Conservation (phyloP, 2,329 filamentous ascomycete species). For the Onygenales sp. region DNA sequence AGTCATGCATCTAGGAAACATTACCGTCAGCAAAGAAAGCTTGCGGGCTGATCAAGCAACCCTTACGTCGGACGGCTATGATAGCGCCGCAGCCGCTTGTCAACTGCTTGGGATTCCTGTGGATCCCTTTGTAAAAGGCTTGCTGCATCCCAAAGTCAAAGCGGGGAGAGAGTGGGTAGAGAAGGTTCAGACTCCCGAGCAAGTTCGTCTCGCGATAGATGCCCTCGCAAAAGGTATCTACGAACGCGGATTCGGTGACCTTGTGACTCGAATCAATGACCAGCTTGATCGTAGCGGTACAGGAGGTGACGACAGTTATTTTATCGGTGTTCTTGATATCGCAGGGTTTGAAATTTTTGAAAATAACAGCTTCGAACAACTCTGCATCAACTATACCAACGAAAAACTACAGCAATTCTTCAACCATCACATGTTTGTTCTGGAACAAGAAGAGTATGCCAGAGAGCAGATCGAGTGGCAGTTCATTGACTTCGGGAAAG, state of each 20-base stretch:
- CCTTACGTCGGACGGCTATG: slow-evolving; percentile 63
- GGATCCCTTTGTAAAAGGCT: slow-evolving; percentile 76
- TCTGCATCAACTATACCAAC: slow-evolving; percentile 99
- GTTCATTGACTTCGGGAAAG: slow-evolving; percentile 97
- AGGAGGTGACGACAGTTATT: slow-evolving; percentile 78
- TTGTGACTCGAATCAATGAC: slow-evolving; percentile 83
- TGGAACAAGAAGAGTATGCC: slow-evolving; percentile 97
- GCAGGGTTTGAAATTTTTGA: slow-evolving; percentile 99
- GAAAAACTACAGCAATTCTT: slow-evolving; percentile 99
- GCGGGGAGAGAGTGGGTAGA: slow-evolving; percentile 97
- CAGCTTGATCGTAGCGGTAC: slow-evolving; percentile 81
- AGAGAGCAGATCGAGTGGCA: slow-evolving; percentile 98
- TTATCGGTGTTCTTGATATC: slow-evolving; percentile 97
- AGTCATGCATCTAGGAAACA: slow-evolving; percentile 87
- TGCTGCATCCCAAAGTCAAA: slow-evolving; percentile 89
- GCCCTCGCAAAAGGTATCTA: slow-evolving; percentile 96
- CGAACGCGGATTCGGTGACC: slow-evolving; percentile 86
- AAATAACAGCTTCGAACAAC: slow-evolving; percentile 94
- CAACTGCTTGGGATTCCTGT: slow-evolving; percentile 72
- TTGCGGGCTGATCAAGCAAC: slow-evolving; percentile 83
- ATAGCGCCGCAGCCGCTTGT: slow-evolving; percentile 70
- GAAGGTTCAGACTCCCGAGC: slow-evolving; percentile 94
- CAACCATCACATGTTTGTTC: slow-evolving; percentile 99
- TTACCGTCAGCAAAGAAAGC: slow-evolving; percentile 82
- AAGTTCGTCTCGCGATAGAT: slow-evolving; percentile 82